phyloP scores from a whole-genome alignment of 169 alveolate genomes.

The Plasmodium inui region DNA sequence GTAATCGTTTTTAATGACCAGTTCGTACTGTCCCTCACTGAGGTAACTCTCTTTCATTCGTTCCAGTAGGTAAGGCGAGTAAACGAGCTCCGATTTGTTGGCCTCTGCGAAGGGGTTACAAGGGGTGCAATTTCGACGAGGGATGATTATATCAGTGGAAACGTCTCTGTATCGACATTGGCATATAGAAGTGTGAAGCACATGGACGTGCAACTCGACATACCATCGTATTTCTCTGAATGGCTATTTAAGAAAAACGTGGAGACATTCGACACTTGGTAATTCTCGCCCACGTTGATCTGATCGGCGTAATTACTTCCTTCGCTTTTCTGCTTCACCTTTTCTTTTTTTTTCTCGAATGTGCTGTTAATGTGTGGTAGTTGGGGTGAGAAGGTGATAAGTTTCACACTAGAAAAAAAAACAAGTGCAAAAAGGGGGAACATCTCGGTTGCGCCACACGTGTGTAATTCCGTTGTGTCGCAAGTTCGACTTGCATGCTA shows the following conservation, averaged over 20 bases:
- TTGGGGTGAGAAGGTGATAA: neutral
- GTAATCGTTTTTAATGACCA: conserved; percentile 85
- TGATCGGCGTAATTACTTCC: conserved; percentile 83
- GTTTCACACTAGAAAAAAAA: neutral
- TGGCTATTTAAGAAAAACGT: conserved; percentile 87
- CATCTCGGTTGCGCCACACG: neutral
- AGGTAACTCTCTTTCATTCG: conserved; percentile 80
- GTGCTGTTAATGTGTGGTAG: conserved; percentile 14
- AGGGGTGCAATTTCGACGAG: neutral
- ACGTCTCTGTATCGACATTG: neutral
- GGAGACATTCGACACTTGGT: conserved; percentile 90
- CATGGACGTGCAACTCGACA: conserved; percentile 3
- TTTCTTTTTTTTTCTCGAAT: conserved; percentile 61
- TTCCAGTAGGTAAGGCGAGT: conserved; percentile 88
- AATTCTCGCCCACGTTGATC: conserved; percentile 86
- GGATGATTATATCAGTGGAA: neutral
- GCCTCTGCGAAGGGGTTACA: conserved; percentile 23
- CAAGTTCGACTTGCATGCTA: neutral
- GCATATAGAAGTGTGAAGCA: conserved; percentile 5
- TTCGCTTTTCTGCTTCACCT: conserved; percentile 83
- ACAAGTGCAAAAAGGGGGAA: neutral
- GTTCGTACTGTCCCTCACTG: conserved; percentile 84
- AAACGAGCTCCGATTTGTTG: conserved; percentile 86
- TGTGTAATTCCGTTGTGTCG: neutral
- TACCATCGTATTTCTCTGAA: conserved; percentile 73